Evolutionary conservation across 2,329 filamentous ascomycete genomes (phyloP), one percentile per base, ranked within the genome.

Genomic region (Pestalotiopsis sp.): DNA sequence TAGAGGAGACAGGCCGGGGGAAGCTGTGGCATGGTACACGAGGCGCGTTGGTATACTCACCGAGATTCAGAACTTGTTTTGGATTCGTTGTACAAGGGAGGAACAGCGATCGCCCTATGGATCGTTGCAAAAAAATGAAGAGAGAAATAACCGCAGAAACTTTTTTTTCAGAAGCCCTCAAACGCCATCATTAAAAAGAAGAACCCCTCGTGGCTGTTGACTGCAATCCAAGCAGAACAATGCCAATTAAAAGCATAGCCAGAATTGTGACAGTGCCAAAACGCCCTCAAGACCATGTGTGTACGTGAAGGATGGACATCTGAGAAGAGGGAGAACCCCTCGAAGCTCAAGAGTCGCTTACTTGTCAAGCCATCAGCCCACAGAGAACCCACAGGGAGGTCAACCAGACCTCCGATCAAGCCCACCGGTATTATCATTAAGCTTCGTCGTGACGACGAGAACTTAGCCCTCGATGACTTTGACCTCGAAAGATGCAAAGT

Each of bases 341-440:
- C 65, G 31, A 31, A 36, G 7, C 31, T 36, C 66, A 57, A 31
- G 23, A 52, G 25, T 41, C 57, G 65, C 71, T 69, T 65, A 70
- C 71, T 71, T 58, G 69, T 70, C 65, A 69, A 66, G 66, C 67
- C 70, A 66, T 68, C 66, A 59, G 70, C 69, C 70, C 75, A 76
- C 78, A 52, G 45, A 77, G 74, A 77, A 76, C 73, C 73, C 73
- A 72, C 72, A 57, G 57, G 71, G 73, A 75, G 77, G 75, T 77
- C 71, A n/a, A 52, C 20, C 17, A 52, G 65, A 75, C 74, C 77
- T 75, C 78, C 72, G 75, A 78, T 81, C 76, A 83, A 85, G 84
- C 86, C 86, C 85, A 83, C 85, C 86, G 85, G 85, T 87, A 80
- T 36, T 82, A 85, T 85, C 83, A 81, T 77, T 2, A 36, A 80